A percentile compares a stretch with the other conserved stretches of the same genome.
Conservation (phyloP, 1,284 basidiomycete species). For the Trichosporon asahii region DNA sequence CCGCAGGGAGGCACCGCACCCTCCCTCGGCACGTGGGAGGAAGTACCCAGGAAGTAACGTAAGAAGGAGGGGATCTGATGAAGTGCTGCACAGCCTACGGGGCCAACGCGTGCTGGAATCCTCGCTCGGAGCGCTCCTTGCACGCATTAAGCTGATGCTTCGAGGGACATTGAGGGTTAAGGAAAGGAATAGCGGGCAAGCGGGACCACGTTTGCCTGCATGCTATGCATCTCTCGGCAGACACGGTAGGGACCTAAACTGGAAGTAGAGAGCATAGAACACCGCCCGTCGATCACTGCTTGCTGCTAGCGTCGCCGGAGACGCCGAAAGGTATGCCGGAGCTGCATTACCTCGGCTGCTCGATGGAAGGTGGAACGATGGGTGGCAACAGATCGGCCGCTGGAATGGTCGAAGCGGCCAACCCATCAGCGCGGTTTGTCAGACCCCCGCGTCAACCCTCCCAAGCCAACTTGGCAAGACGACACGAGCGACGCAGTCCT, state of each 20-base stretch:
- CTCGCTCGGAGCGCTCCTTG: no score
- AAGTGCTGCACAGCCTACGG: background rate
- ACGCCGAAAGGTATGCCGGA: background rate
- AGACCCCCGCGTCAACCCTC: no score
- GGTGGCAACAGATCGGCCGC: background rate
- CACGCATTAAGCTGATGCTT: no score
- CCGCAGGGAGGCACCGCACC: background rate
- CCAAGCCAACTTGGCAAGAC: no score
- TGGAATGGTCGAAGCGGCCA: no score
- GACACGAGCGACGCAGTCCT: no score
- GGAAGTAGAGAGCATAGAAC: background rate
- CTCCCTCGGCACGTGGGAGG: background rate
- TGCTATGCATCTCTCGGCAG: background rate
- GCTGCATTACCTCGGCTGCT: background rate
- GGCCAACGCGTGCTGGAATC: no score
- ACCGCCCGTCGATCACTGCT: background rate
- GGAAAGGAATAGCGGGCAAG: background rate
- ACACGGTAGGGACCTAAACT: background rate
- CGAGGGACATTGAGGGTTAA: background rate
- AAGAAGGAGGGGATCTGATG: background rate
- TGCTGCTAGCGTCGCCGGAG: background rate
- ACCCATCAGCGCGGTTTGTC: no score
- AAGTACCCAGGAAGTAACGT: background rate
- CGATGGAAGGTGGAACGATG: background rate
- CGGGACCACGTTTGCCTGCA: background rate